Conservation (phyloP, 805 yeast genomes). For the Ogataea parapolymorpha region DNA sequence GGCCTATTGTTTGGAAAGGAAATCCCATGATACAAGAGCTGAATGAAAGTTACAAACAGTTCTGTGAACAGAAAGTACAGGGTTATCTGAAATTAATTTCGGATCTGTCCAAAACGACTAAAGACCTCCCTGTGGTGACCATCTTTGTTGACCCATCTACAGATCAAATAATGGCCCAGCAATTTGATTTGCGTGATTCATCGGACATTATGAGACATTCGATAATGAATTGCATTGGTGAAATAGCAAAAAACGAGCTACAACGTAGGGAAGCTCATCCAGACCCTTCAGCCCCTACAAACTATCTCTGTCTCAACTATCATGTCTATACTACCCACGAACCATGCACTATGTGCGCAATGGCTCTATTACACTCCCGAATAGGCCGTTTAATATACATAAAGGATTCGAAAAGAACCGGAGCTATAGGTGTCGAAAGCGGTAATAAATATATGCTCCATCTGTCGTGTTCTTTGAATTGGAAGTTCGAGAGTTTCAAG, state of each 20-base stretch:
- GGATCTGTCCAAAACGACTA: constrained; percentile 22
- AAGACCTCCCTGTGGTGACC: constrained; percentile 49
- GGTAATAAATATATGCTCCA: constrained; percentile 75
- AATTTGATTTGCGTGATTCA: constrained; percentile 38
- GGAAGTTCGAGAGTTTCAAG: constrained; percentile 62
- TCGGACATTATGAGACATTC: constrained; percentile 66
- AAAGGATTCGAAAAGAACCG: constrained; percentile 45
- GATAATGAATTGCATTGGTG: constrained; percentile 65
- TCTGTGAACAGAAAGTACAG: constrained; percentile 46
- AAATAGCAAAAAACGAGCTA: constrained; percentile 57
- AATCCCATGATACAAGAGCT: constrained; percentile 74
- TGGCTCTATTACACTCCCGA: constrained; percentile 94
- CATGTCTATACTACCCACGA: constrained; percentile 90
- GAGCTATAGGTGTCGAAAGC: constrained; percentile 52
- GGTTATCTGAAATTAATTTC: constrained; percentile 31
- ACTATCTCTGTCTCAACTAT: constrained; percentile 70
- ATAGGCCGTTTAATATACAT: constrained; percentile 66
- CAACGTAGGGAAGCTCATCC: constrained; percentile 31
- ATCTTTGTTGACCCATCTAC: constrained; percentile 59
- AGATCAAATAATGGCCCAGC: constrained; percentile 37
- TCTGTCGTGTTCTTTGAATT: constrained; percentile 69
- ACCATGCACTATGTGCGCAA: constrained; percentile 94
- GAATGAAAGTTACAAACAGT: constrained; percentile 37
- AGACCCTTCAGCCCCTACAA: constrained; percentile 12
- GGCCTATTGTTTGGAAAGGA: constrained; percentile 97